Base-by-base conservation (phyloP, 2,329 filamentous ascomycete species). In the Didymella pomorum region DNA sequence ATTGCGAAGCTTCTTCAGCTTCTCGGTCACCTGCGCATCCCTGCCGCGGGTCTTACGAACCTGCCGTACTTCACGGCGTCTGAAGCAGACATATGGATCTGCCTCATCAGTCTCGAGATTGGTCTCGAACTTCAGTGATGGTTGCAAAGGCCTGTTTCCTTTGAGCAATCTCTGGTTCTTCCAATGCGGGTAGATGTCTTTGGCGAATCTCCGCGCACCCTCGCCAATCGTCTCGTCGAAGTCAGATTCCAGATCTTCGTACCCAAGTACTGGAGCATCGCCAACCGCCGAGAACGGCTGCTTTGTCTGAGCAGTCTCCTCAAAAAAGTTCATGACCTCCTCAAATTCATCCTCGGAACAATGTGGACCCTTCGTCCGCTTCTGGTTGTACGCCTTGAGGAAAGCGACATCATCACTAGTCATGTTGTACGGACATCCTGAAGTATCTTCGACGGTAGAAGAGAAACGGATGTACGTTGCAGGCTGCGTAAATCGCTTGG, bases 31-130 rank as follows among this genome's bases (percentile, higher is more conserved):
- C 78, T 97, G 94, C 33, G 92, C 92, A 81, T 99, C 95, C 72
- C 95, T 88, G 67, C 92, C 92, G 72, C 95, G 87, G 35, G 95
- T 99, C 81, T 98, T 99, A 69, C 95, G 90, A 48, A 93, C 94
- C 76, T 96, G 92, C 57, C 95, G 89, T 45, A 96, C 91, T 79
- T 99, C 95, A 64, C 95, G 91, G 68, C 95, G 88, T 74, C 95
- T 88, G 86, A 99, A 99, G 79, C 95, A 99, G 71, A 99, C 93
- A 79, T 97, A 99, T 47, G 95, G 95, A 79, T 99, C 95, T 70
- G 91, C 87, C 75, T 99, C 95, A 77, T 99, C 95, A 61, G 89
- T 96, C 65, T 98, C 94, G 74, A 92, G 90, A 63, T 95, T 92
- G 45, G 89, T 96, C 80, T 99, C 95, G 66, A 97, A 95, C 81